Conservation (phyloP, 2,329 filamentous ascomycete species). For the Fusarium austroafricanum region DNA sequence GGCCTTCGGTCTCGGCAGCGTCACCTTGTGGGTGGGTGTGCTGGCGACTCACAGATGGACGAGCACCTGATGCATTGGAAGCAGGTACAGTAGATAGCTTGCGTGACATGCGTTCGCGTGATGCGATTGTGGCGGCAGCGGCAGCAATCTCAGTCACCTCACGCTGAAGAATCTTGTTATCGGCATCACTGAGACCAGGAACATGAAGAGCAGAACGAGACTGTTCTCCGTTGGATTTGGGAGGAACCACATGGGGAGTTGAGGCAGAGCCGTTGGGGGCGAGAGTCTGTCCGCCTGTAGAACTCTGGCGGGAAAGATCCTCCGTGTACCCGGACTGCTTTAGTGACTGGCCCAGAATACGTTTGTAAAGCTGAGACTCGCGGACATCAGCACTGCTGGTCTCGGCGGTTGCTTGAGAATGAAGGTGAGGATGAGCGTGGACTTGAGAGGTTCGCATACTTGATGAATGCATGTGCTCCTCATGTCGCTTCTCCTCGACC, state of each 20-base stretch:
- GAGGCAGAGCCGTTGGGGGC: slow-evolving; percentile 58
- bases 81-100: slow-evolving; percentile 52
- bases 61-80: slow-evolving; percentile 29
- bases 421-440: slow-evolving; percentile 51
- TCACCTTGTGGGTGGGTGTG: slow-evolving; percentile 29
- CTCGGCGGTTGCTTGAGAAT: slow-evolving; percentile 55
- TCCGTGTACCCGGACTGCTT: slow-evolving; percentile 81
- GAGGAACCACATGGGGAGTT: slow-evolving; percentile 81
- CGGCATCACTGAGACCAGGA: slow-evolving; percentile 80
- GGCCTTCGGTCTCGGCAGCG: slow-evolving; percentile 43
- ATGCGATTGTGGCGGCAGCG: slow-evolving; percentile 87
- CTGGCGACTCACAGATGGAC: slow-evolving; percentile 51
- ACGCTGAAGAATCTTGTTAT: slow-evolving; percentile 83
- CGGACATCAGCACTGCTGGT: slow-evolving; percentile 76
- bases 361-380: slow-evolving; percentile 90
- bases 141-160: slow-evolving; percentile 95
- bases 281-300: slow-evolving; percentile 49
- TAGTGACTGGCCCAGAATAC: slow-evolving; percentile 90
- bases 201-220: slow-evolving; percentile 62
- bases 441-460: slow-evolving; percentile 51
- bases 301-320: slow-evolving; percentile 55
- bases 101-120: slow-evolving; percentile 71
- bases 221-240: slow-evolving; percentile 66
- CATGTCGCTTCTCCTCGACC: slow-evolving; percentile 78
- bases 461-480: slow-evolving; percentile 58